These are phyloP conservation scores for Hippophae rhamnoides DNA, from an alignment of 306 rosid genomes.

Conservation along the genomic window DNA sequence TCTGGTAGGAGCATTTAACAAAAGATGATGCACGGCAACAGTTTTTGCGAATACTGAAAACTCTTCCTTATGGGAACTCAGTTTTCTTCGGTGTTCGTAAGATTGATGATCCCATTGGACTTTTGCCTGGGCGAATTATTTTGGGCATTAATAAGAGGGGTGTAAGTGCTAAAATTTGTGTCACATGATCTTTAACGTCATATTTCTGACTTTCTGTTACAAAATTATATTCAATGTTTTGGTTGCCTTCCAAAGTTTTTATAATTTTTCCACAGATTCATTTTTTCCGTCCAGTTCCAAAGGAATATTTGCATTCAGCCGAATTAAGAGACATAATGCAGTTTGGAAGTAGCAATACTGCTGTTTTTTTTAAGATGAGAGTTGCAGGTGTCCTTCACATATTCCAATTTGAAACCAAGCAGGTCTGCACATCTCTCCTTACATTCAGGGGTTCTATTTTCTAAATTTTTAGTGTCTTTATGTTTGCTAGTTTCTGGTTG, in stretches of 20 bases:
- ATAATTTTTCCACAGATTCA: conserved; percentile 45
- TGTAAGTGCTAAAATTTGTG: conserved; percentile 33
- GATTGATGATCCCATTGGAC: conserved; percentile 97
- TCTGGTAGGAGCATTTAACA: conserved; percentile 58
- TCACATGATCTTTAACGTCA: not conserved
- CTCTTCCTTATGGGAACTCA: conserved; percentile 87
- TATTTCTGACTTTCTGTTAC: not conserved
- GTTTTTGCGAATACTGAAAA: conserved; percentile 69
- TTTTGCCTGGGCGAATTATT: conserved; percentile 80
- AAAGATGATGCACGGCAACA: conserved; percentile 96
- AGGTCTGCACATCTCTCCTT: conserved; percentile 33
- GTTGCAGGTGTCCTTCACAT: conserved; percentile 96
- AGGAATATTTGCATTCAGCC: conserved; percentile 91
- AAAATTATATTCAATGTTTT: not conserved
- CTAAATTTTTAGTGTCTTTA: conserved; percentile 4
- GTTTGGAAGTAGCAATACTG: conserved; percentile 93
- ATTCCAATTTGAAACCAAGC: conserved; percentile 94
- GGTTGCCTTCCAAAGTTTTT: not conserved
- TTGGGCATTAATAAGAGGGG: conserved; percentile 95
- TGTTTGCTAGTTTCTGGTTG: conserved; percentile 5
- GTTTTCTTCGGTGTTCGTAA: conserved; percentile 83
- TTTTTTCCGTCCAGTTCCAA: conserved; percentile 93
- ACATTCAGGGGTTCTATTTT: not conserved
- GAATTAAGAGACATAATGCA: conserved; percentile 97
- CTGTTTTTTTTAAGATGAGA: conserved; percentile 94